Percentiles rank a stretch among this genome's conserved stretches.
Evolutionary conservation across 2,329 filamentous ascomycete genomes (phyloP).

Genomic region (Fusarium chaquense): DNA sequence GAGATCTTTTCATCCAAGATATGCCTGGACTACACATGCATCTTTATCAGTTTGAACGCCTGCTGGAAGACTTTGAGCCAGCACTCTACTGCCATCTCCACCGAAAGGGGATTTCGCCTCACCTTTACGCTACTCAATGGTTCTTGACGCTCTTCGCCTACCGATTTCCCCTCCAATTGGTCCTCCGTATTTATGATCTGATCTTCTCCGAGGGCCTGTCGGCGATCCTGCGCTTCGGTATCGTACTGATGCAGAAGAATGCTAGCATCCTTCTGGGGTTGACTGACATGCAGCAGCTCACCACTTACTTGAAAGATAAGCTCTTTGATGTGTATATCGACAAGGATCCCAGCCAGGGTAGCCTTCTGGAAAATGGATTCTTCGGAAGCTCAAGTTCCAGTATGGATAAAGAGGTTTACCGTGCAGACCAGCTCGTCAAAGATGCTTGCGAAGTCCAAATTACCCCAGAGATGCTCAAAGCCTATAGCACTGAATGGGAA

Average conservation of each 20-base stretch:
- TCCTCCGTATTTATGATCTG: conserved; percentile 95
- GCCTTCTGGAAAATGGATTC: conserved; percentile 95
- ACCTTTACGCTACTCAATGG: conserved; percentile 98
- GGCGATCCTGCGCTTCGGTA: conserved; percentile 93
- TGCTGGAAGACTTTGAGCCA: conserved; percentile 93
- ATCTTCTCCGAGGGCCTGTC: conserved; percentile 93
- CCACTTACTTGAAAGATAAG: conserved; percentile 90
- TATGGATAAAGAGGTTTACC: conserved; percentile 94
- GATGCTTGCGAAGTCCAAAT: conserved; percentile 92
- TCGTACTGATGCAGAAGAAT: conserved; percentile 97
- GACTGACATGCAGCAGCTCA: conserved; percentile 91
- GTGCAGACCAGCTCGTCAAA: conserved; percentile 90
- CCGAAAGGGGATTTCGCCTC: conserved; percentile 86
- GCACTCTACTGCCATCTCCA: conserved; percentile 95
- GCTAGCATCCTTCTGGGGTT: conserved; percentile 80
- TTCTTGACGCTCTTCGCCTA: conserved; percentile 99
- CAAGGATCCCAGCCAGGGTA: conserved; percentile 89
- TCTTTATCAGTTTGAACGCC: conserved; percentile 92
- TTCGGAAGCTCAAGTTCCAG: conserved; percentile 92
- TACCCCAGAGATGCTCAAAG: conserved; percentile 82
- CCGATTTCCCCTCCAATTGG: conserved; percentile 94
- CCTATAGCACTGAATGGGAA: conserved; percentile 90
- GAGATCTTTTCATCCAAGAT: conserved; percentile 92
- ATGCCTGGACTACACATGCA: conserved; percentile 97
- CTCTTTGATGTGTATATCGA: conserved; percentile 98